Base-by-base conservation (phyloP, 805 yeast species). In the Candida sonorensis region DNA sequence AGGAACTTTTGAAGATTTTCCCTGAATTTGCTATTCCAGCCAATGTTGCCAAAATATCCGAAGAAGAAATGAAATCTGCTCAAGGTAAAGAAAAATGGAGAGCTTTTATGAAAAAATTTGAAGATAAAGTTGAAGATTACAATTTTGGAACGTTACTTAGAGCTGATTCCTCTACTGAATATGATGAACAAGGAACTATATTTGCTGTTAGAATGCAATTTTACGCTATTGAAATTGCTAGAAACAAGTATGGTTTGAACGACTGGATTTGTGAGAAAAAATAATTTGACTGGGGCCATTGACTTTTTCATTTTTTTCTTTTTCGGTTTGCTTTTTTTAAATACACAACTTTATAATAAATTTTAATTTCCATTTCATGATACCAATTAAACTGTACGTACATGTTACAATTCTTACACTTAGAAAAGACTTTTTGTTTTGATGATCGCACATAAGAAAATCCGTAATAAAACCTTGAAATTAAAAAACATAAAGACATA, bases 91-190 rank as follows among this genome's bases (percentile, higher is more conserved):
- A 72, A 39, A 78, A 75, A 65, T 92, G 99, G 99, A 83, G 97
- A 72, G 64, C 61, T 16, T 92, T 78, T 56, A 76, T 90, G 62
- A 83, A 79, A 51, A 66, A 74, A 40, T 92, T 86, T 64, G 94
- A 92, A 55, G 72, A 78, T 34, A 66, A 57, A 34, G 71, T 92
- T 37, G 92, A 82, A 41, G 97, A 92, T 61, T 92, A 72, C 65
- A 92, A 92, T 63, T 92, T 92, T 57, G 99, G 99, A 42, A 88
- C 97, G 12, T 66, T 92, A 46, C 66, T 92, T 50, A 80, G 99
- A 67, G 62, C 74, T n/a, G 77, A 74, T 43, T 57, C 82, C 23
- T 57, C 62, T 29, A 79, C 67, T 19, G 96, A 85, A 58, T 92
- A 92, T 59, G 73, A 75, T 29, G 85, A 90, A 62, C 74, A 77